phyloP scores from a whole-genome alignment of 768 basidiomycete genomes.

The Nevesoporus exiguus region DNA sequence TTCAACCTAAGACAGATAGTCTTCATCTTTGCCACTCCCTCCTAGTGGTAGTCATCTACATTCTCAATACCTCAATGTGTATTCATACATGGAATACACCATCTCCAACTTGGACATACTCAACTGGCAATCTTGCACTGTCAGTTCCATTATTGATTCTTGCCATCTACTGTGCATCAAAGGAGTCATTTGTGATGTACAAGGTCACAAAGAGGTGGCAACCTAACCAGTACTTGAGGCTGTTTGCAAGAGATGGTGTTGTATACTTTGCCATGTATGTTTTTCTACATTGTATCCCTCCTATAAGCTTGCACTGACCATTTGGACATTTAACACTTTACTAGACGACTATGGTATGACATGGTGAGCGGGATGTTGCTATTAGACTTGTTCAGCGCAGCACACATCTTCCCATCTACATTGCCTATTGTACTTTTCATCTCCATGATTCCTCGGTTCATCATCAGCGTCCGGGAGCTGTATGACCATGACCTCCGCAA shows the following conservation, averaged over 20 bases:
- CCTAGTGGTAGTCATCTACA: no score
- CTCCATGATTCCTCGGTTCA: not conserved
- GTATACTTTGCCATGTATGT: not conserved
- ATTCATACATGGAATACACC: not conserved
- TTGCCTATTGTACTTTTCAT: no score
- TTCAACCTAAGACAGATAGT: no score
- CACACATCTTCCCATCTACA: no score
- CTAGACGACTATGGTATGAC: no score
- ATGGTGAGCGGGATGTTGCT: no score
- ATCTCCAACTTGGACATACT: not conserved
- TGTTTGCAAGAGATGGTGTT: not conserved
- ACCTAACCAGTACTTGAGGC: not conserved
- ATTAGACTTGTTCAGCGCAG: no score
- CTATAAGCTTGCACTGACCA: no score
- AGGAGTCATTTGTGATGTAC: not conserved
- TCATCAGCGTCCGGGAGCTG: not conserved
- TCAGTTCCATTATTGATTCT: not conserved
- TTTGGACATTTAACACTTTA: no score
- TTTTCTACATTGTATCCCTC: not conserved
- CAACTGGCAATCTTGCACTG: not conserved
- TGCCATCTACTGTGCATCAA: not conserved
- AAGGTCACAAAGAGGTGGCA: not conserved
- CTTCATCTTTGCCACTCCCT: no score
- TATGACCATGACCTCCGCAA: not conserved
- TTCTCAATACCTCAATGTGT: no score